These are phyloP conservation scores for Globisporangium nunn DNA, from an alignment of 352 stramenopile species.

Conservation along the genomic window DNA sequence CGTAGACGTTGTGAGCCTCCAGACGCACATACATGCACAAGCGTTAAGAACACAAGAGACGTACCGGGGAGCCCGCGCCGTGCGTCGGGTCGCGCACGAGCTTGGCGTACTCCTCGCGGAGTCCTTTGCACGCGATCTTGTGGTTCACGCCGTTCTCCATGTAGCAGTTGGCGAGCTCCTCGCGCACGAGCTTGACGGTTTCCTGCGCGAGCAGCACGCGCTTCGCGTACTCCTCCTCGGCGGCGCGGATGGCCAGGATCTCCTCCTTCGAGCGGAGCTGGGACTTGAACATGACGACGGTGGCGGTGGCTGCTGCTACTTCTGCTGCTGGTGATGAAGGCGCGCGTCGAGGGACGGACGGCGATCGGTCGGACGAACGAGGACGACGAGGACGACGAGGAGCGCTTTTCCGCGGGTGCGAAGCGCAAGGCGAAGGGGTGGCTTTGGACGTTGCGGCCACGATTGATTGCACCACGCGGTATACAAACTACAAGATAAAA, in stretches of 20 bases:
- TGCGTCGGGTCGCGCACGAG: constrained; percentile 78
- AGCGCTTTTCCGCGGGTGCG: constrained; percentile 11
- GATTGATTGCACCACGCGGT: constrained; percentile 7
- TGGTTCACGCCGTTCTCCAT: constrained; percentile 87
- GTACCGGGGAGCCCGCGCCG: constrained; percentile 61
- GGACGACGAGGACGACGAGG: background rate
- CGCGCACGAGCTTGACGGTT: constrained; percentile 78
- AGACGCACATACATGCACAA: background rate
- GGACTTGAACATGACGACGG: constrained; percentile 39
- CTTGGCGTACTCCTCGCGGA: constrained; percentile 79
- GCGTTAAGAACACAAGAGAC: background rate
- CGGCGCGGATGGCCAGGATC: constrained; percentile 69
- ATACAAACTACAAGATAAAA: constrained; percentile 15
- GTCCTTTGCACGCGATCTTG: constrained; percentile 76
- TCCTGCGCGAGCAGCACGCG: constrained; percentile 66
- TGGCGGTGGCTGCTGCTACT: background rate
- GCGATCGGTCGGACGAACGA: background rate
- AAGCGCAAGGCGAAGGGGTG: constrained; percentile 4
- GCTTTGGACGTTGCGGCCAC: constrained; percentile 14
- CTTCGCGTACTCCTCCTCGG: constrained; percentile 76
- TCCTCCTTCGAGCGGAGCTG: constrained; percentile 80
- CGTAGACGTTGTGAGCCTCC: background rate
- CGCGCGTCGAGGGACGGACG: background rate
- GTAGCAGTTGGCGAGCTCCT: constrained; percentile 84
- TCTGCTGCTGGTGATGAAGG: background rate